Conservation (phyloP, 345 rosid species). For the Boechera retrofracta region DNA sequence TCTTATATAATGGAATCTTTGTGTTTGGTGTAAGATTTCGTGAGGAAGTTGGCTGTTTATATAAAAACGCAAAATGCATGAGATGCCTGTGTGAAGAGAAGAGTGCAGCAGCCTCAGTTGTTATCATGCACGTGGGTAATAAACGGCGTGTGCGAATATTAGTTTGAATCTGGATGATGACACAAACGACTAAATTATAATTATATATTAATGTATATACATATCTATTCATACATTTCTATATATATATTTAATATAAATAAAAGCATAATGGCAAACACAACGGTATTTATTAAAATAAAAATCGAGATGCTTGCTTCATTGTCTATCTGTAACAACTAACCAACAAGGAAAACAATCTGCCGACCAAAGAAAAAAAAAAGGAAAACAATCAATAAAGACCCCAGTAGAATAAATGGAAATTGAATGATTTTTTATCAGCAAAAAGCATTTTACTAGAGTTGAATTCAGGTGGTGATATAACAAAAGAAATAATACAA, state of each 20-base stretch:
- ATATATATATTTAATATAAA: background rate
- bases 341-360: background rate
- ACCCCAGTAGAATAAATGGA: background rate
- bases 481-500: too few species aligned
- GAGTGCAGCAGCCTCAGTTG: constrained; percentile 21
- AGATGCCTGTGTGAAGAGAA: constrained; percentile 23
- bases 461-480: too few species aligned
- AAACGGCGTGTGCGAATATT: constrained; percentile 31
- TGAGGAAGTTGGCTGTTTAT: constrained; percentile 41
- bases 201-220: too few species aligned
- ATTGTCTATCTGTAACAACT: constrained; percentile 25
- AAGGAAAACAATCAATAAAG: background rate
- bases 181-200: background rate
- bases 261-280: constrained; percentile 14
- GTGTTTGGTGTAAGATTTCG: constrained; percentile 25
- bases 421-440: too few species aligned
- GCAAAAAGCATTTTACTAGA: too few species aligned
- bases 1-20: background rate
- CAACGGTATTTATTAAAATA: background rate
- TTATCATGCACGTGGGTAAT: constrained; percentile 29
- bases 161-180: background rate
- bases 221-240: too few species aligned
- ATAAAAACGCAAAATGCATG: constrained; percentile 40
- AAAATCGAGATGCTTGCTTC: constrained; percentile 23
- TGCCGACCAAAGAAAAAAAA: too few species aligned